phyloP scores from a whole-genome alignment of 495 filamentous ascomycete genomes.

The Neurospora intermedia region DNA sequence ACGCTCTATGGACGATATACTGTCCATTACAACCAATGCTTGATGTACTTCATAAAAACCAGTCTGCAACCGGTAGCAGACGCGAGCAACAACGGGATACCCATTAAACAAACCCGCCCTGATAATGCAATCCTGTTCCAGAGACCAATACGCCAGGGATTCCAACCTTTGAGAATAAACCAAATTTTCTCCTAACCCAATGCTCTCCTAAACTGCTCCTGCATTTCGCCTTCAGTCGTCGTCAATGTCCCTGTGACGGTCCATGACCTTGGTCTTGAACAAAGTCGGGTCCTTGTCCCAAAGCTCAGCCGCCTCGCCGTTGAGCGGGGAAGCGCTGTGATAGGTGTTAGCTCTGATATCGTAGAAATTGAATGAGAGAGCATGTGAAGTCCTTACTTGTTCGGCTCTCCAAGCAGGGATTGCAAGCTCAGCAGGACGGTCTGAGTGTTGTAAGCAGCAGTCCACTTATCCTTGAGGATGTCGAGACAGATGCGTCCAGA shows the following conservation, averaged over 20 bases:
- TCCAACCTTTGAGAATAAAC: constrained; percentile 11
- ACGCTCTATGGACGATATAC: constrained; percentile 19
- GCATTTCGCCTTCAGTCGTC: constrained; percentile 33
- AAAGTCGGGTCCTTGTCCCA: constrained; percentile 86
- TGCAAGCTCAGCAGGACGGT: constrained; percentile 88
- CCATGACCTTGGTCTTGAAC: constrained; percentile 64
- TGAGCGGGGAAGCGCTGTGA: constrained; percentile 77
- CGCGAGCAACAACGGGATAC: constrained; percentile 16
- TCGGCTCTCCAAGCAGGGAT: constrained; percentile 90
- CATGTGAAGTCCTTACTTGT: constrained; percentile 61
- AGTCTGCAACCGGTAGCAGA: constrained; percentile 13
- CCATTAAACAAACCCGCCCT: constrained; percentile 23
- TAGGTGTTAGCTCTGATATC: constrained; percentile 1
- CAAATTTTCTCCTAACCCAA: constrained; percentile 24
- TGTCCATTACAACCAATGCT: constrained; percentile 22
- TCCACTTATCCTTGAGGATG: constrained; percentile 98
- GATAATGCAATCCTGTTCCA: constrained; percentile 21
- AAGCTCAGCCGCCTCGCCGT: constrained; percentile 89
- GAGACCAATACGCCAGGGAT: constrained; percentile 14
- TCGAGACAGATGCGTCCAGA: constrained; percentile 89
- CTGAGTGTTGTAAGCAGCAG: constrained; percentile 83
- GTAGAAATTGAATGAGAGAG: neutral
- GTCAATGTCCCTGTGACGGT: constrained; percentile 45
- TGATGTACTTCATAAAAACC: constrained; percentile 16
- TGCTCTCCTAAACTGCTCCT: constrained; percentile 22